Evolutionary conservation across 148 eudicot species (phyloP).

Genomic region (Rhododendron mucronatum): DNA sequence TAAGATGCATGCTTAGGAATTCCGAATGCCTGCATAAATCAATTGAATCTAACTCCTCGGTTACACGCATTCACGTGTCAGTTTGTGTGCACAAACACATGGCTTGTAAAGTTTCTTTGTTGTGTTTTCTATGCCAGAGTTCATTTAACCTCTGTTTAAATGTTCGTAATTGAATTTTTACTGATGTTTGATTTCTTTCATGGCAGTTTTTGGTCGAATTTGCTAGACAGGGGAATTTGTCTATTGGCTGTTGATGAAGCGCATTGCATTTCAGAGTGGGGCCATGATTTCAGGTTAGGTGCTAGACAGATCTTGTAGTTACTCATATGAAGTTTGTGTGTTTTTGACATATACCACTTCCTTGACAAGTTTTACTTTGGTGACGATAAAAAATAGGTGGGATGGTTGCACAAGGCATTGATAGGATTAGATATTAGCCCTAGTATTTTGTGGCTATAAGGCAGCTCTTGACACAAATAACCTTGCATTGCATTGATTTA

Average conservation of each 20-base stretch:
- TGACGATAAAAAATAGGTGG: background rate
- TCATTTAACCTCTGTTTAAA: background rate
- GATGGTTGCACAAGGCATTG: background rate
- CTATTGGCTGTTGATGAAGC: slow-evolving; percentile 88
- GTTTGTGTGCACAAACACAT: background rate
- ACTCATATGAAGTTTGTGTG: background rate
- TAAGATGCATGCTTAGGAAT: background rate
- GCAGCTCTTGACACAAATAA: background rate
- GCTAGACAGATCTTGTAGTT: background rate
- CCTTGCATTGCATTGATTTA: background rate
- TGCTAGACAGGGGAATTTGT: slow-evolving; percentile 59
- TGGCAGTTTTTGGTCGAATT: slow-evolving; percentile 74
- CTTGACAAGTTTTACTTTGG: background rate
- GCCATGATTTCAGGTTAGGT: slow-evolving; percentile 74
- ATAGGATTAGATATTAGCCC: background rate
- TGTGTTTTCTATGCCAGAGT: background rate
- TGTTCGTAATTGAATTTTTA: background rate
- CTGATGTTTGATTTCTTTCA: background rate
- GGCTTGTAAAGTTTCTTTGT: background rate
- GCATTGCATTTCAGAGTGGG: slow-evolving; percentile 93
- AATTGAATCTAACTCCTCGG: background rate
- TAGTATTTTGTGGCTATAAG: background rate
- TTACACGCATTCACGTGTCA: background rate
- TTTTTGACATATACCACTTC: background rate
- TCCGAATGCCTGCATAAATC: background rate